phyloP scores from a whole-genome alignment of 768 basidiomycete species.

The Boletus huronensis region DNA sequence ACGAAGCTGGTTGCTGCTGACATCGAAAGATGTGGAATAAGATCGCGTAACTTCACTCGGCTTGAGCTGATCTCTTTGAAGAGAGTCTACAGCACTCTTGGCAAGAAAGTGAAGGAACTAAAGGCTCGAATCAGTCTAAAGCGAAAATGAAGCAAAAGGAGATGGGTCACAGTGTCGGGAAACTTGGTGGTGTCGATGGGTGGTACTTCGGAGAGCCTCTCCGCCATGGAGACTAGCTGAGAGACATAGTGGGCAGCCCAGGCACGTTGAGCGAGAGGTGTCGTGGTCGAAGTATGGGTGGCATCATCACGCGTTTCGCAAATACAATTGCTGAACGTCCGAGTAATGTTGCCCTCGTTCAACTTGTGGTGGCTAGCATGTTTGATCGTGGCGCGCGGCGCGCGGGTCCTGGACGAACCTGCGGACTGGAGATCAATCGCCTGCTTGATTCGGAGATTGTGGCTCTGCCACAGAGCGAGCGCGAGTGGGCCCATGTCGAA shows the following conservation, averaged over 20 bases:
- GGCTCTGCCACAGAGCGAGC: slow-evolving; percentile 30
- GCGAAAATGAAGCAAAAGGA: background rate
- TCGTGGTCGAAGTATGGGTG: background rate
- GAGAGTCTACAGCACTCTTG: slow-evolving; percentile 23
- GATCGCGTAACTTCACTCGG: slow-evolving; percentile 23
- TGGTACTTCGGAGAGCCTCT: slow-evolving; percentile 17
- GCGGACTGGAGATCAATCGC: slow-evolving; percentile 31
- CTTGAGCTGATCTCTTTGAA: slow-evolving; percentile 28
- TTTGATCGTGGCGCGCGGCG: slow-evolving; percentile 18
- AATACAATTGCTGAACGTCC: slow-evolving; percentile 6
- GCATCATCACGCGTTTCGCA: slow-evolving; percentile 4
- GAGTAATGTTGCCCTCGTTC: slow-evolving; percentile 15
- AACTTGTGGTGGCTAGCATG: slow-evolving; percentile 9
- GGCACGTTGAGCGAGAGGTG: slow-evolving; percentile 27
- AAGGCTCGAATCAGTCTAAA: background rate
- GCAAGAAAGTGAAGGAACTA: slow-evolving; percentile 28
- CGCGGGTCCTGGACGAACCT: slow-evolving; percentile 11
- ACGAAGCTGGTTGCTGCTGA: slow-evolving; percentile 11
- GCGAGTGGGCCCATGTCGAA: slow-evolving; percentile 31
- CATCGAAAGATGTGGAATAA: slow-evolving; percentile 15
- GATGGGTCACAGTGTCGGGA: slow-evolving; percentile 15
- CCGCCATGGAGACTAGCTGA: slow-evolving; percentile 21
- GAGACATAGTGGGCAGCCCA: slow-evolving; percentile 33
- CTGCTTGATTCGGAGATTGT: slow-evolving; percentile 33
- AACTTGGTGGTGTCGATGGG: slow-evolving; percentile 29